Evolutionary conservation across 2,329 filamentous ascomycete species (phyloP), one percentile per base, ranked within the genome.

Genomic region (Aspergillus carbonarius): DNA sequence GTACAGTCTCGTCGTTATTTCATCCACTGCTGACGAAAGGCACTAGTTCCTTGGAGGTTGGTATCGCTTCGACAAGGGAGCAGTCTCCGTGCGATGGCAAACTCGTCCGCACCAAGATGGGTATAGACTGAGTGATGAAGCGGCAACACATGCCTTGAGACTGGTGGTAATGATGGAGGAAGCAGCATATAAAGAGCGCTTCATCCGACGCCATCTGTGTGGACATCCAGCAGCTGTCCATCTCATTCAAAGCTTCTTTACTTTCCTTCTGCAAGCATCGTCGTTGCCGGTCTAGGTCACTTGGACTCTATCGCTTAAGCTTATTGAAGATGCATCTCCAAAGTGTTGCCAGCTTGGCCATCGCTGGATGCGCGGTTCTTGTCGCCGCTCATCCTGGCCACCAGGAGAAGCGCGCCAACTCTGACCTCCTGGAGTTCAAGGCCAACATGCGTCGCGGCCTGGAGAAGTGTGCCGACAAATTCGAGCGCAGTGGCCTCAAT

Each of bases 401-500:
- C 13, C 44, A 59, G 18, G 35, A 40, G 34, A 51, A 54, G 25
- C 44, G 51, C 7, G 57, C 53, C n/a, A 51, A 46, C 32, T 54
- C 57, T 20, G 57, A 59, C 30, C 57, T 54, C 27, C 32, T 34
- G 37, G 37, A 18, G 3, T 59, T 32, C 39, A 59, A 32, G 37
- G 35, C 57, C 23, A 58, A 65, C 8, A 61, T 62, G n/a, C 60
- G 64, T 39, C 64, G 67, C 23, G 57, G 61, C 13, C 60, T 70
- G 9, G 61, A 61, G 13, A 55, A 64, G 27, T 70, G 68, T 32
- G 58, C 63, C 4, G 54, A 57, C 25, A 58, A 64, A 4, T 51
- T 70, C 13, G 65, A 70, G 39, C 57, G 57, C 17, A 62, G 63
- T n/a, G 65, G 68, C 32, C 39, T 69, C 51, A 66, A 67, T 23